Percentiles rank a stretch among this genome's conserved stretches.
Conservation (phyloP, 1,284 basidiomycete species). For the Trametes sp. region DNA sequence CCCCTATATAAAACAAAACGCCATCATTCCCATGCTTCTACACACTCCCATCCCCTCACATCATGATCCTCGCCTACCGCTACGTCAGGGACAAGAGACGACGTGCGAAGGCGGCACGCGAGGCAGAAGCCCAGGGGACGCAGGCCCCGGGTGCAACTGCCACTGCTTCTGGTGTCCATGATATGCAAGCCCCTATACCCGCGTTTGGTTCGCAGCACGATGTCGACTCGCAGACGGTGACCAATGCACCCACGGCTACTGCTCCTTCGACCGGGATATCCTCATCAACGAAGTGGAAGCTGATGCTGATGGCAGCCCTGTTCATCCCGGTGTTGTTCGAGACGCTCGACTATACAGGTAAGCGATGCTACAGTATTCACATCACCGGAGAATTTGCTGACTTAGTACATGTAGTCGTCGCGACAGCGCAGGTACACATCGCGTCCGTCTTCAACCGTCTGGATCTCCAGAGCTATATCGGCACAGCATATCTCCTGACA, state of each 20-base stretch:
- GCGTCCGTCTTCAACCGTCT: slow-evolving; percentile 58
- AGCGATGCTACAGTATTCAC: slow-evolving; percentile 11
- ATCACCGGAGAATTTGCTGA: neutral
- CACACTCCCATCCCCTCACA: neutral
- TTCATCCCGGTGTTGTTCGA: slow-evolving; percentile 42
- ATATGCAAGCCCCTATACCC: too few species aligned
- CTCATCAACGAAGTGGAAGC: slow-evolving; percentile 25
- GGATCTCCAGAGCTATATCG: slow-evolving; percentile 53
- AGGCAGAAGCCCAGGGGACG: slow-evolving; percentile 8
- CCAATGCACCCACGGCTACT: neutral
- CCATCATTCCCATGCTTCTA: too few species aligned
- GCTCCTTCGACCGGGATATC: slow-evolving; percentile 9
- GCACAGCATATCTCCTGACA: slow-evolving; percentile 52
- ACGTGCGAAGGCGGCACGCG: slow-evolving; percentile 22
- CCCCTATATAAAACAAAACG: slow-evolving; percentile 11
- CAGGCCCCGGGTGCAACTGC: too few species aligned
- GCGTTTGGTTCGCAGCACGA: neutral
- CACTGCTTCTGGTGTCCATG: too few species aligned
- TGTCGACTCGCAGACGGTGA: neutral
- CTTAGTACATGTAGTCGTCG: too few species aligned
- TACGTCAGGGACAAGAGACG: slow-evolving; percentile 29
- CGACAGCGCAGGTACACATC: slow-evolving; percentile 59
- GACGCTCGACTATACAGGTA: slow-evolving; percentile 53
- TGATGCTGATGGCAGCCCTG: slow-evolving; percentile 37
- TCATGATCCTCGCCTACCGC: slow-evolving; percentile 28